Evolutionary conservation across 352 stramenopile species (phyloP).

Genomic region (Globisporangium mamillatum): DNA sequence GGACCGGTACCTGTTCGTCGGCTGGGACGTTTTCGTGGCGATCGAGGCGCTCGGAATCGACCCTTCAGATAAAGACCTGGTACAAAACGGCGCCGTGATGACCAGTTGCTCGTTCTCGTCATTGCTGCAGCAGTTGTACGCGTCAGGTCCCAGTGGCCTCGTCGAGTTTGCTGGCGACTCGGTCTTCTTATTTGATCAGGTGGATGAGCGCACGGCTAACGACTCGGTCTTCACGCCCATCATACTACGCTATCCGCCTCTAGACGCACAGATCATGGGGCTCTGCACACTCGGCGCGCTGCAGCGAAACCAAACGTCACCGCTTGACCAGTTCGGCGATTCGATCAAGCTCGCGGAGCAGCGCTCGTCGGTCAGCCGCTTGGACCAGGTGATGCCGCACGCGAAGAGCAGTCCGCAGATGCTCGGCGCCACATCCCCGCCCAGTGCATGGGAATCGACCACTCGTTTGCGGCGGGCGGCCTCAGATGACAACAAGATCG

Average conservation of each 20-base stretch:
- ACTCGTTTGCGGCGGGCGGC: not conserved
- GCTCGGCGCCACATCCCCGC: not conserved
- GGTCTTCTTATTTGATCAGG: not conserved
- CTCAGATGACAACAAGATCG: not conserved
- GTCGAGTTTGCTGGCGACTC: slow-evolving; percentile 41
- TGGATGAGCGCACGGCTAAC: not conserved
- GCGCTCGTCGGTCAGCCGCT: not conserved
- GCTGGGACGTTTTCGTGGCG: slow-evolving; percentile 40
- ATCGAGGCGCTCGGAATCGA: slow-evolving; percentile 43
- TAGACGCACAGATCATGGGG: not conserved
- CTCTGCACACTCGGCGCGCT: not conserved
- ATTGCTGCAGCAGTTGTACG: slow-evolving; percentile 45
- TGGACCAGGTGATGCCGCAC: not conserved
- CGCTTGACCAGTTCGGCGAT: not conserved
- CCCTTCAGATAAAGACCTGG: slow-evolving; percentile 23
- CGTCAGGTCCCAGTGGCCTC: slow-evolving; percentile 44
- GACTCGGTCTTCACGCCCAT: not conserved
- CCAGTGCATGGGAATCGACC: not conserved
- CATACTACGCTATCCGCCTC: not conserved
- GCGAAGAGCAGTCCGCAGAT: not conserved
- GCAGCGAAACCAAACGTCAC: not conserved
- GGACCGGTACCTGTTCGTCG: slow-evolving; percentile 41
- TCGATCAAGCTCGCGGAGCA: not conserved
- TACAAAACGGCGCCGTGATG: slow-evolving; percentile 17
- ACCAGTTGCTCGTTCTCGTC: slow-evolving; percentile 37